Evolutionary conservation across 2,329 filamentous ascomycete genomes (phyloP), one percentile per base, ranked within the genome.

Genomic region (Aspergillus sp.): DNA sequence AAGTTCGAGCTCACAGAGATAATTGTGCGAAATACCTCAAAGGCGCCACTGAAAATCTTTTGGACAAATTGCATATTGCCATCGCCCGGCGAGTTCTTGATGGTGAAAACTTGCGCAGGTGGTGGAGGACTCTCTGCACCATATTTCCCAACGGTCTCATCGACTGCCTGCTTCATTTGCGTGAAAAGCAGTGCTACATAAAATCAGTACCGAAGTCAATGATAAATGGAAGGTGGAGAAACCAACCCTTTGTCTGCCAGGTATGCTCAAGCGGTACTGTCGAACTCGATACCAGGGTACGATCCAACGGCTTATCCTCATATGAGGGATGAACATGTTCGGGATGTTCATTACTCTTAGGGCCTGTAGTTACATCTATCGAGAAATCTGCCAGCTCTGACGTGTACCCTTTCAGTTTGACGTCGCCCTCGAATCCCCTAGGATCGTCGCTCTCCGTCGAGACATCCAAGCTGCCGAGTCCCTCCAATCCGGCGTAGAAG

Each of bases 61-160:
- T 99, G 91, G 15, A 98, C 82, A 41, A 96, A 78, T 63, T 99
- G 93, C 14, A 91, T 78, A 69, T 98, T 98, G 31, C 92, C 93
- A 27, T 72, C 62, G 6, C 71, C 72, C 19, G 71, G 72, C 12
- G 76, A 75, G 71, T 96, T 89, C 45, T 81, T 76, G 54, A 98
- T 81, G 6, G 90, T 90, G 73, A 96, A 97, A 1, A 93, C 82
- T 72, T 95, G 90, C 78, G 89, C 91, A 2, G 93, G 89, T 9
- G 93, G 92, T 7, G 93, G 89, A 47, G 90, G 84, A 60, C 88
- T 84, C 3, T 90, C 84, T 47, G 84, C 75, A 27, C 82, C 84
- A 71, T 85, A 88, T 64, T 84, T 78, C 61, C 81, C 74, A 33
- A 88, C 67, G 57, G 84, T 77, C n/a, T 72, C 72, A 54, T 89